Base-by-base conservation (phyloP, 1,139 yeast genomes). In the Nakaseomyces nivariensis region DNA sequence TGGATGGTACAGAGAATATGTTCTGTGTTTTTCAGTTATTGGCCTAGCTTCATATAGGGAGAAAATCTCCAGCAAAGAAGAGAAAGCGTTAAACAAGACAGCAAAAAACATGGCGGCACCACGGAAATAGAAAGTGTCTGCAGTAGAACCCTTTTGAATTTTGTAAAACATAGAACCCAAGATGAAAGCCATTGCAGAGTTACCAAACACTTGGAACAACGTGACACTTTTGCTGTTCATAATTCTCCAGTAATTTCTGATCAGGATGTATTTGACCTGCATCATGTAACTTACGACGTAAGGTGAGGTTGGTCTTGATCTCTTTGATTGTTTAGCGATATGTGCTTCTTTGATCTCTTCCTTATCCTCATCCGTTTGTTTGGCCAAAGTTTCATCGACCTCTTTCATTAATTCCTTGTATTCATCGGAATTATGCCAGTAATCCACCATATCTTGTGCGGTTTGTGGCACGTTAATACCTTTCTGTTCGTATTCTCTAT, bases 61-160 rank as follows among this genome's bases (percentile, higher is more conserved):
- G 69, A 83, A 76, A 56, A 86, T 80, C 67, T 86, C 95, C 64
- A 85, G 72, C 58, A 85, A 70, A 22, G 89, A 83, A 22, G 85
- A 72, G 67, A 86, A 82, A 17, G 90, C 87, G 64, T 85, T 85
- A 68, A 82, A 85, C 60, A 86, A 72, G 48, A 84, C 77, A 46
- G 94, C 85, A 64, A 85, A 85, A 70, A 85, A 87, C 71, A 87
- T 67, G 27, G 85, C 75, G 26, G 90, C 83, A 56, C 85, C 80
- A 60, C 95, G 75, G 56, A 71, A 75, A 63, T 77, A 84, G 65
- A 85, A 82, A 1, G 85, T 76, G 0, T 71, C 68, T 0, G 85
- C 76, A 26, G 62, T 64, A 3, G 64, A 58, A 3, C 63, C 67
- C 47, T 54, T 49, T 64, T 63, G 58, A 56, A 82, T 62, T 59